Evolutionary conservation across 306 rosid genomes (phyloP), one percentile per base, ranked within the genome.

Genomic region (Alnus glutinosa): DNA sequence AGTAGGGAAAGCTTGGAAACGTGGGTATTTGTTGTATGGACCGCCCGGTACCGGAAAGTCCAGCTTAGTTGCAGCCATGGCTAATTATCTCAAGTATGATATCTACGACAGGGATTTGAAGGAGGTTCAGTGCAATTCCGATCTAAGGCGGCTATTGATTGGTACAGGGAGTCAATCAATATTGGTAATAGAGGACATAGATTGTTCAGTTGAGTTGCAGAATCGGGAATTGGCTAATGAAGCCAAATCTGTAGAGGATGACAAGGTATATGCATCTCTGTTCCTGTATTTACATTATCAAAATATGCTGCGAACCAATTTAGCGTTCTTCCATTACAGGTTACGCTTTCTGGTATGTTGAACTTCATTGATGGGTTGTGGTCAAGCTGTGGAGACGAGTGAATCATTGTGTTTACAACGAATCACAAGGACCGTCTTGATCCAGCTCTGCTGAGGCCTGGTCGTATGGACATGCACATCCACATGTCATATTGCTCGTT

Each of bases 341-440:
- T 89, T 39, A 87, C 83, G 5, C 85, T 85, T n/a, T 90, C 89
- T 3, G 91, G 83, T 16, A 51, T 88, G n/a, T 55, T 88, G 72
- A 89, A 89, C 87, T 83, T 89, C 87, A 83, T 83, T 42, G 94
- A 85, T 69, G 91, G 92, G 28, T 76, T 91, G 76, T 91, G 93
- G 93, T 86, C 90, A 4, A 88, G 87, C 81, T 85, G 97, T 59
- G 89, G 93, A 69, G 91, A 88, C 18, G 86, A 86, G 71, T 51
- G 86, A 69, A 85, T 88, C 57, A 55, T 91, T 0, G 84, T 86
- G 71, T 86, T 80, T 32, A 87, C 93, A 2, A 87, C 89, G 1
- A 87, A 90, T 28, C 75, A 76, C 82, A 82, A 86, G 79, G 88
- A 86, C 7, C 84, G 82, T 28, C 78, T 87, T 30, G 90, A 91